A percentile compares a stretch with the other conserved stretches of the same genome.
Evolutionary conservation across 495 filamentous ascomycete genomes (phyloP).

Genomic region (Copromyces sp.): DNA sequence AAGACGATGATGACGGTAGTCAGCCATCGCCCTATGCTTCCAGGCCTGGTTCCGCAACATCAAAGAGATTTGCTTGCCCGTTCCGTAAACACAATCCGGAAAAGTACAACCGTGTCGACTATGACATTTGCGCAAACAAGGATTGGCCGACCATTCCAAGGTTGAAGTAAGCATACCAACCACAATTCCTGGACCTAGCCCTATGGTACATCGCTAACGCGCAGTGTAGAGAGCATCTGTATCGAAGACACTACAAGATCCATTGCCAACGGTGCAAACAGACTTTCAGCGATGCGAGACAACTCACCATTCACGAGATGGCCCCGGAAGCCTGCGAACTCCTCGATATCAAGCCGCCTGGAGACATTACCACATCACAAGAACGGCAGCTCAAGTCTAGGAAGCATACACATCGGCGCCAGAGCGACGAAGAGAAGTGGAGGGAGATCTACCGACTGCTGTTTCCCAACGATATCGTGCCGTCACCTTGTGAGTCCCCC

Average conservation of each 20-base stretch:
- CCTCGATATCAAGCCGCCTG: constrained; percentile 1
- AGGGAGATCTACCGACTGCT: constrained; percentile 20
- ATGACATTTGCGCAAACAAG: constrained; percentile 17
- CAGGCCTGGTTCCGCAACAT: constrained; percentile 2
- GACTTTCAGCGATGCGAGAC: constrained; percentile 10
- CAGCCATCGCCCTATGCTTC: constrained; percentile 9
- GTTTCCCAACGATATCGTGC: constrained; percentile 18
- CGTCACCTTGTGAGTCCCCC: constrained; percentile 22
- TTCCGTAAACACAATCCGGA: constrained; percentile 20
- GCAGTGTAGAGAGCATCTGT: constrained; percentile 19
- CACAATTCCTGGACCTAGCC: neutral
- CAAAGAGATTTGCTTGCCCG: constrained; percentile 19
- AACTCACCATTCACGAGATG: constrained; percentile 18
- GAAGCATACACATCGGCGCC: constrained; percentile 12
- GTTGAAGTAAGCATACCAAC: constrained; percentile 12
- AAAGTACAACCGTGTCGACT: constrained; percentile 15
- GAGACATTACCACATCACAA: constrained; percentile 16
- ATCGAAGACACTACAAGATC: constrained; percentile 18
- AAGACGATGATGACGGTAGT: constrained; percentile 13
- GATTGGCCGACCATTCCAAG: constrained; percentile 20
- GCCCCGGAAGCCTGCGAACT: constrained; percentile 10
- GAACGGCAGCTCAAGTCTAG: constrained; percentile 20
- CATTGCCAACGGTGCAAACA: constrained; percentile 22
- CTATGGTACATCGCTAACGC: neutral
- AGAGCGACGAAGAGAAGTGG: constrained; percentile 23